Conservation (phyloP, 1,284 basidiomycete species). For the Fereydounia khargensis region DNA sequence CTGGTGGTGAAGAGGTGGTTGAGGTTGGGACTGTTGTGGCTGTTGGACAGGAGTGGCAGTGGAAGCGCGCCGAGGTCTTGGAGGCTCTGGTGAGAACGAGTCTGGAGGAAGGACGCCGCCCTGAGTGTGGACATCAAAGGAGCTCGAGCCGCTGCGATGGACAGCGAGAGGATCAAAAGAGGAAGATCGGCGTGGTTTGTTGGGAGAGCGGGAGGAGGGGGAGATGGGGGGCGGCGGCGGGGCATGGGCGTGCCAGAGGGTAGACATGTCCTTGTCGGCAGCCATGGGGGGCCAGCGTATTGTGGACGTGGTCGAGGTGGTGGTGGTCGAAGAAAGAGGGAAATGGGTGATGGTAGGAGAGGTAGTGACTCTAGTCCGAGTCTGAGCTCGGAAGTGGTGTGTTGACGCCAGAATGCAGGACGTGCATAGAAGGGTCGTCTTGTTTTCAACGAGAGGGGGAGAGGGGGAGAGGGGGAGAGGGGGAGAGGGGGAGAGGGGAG, state of each 20-base stretch:
- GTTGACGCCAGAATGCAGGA: too few species aligned
- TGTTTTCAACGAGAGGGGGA: too few species aligned
- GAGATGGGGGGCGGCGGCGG: conserved; percentile 34
- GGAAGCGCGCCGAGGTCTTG: too few species aligned
- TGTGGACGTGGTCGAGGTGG: too few species aligned
- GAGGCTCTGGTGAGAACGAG: conserved; percentile 39
- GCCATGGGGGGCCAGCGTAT: too few species aligned
- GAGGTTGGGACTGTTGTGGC: conserved; percentile 11
- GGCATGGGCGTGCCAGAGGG: conserved; percentile 42
- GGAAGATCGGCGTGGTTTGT: conserved; percentile 24
- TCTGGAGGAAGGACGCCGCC: conserved; percentile 40
- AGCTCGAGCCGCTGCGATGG: conserved; percentile 5
- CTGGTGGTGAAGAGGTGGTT: conserved; percentile 7
- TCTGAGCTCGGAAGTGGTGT: too few species aligned
- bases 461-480: too few species aligned
- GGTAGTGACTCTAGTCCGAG: too few species aligned
- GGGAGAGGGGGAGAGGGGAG: too few species aligned
- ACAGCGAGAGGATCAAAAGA: conserved; percentile 23
- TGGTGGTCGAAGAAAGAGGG: too few species aligned
- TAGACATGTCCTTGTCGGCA: conserved; percentile 18
- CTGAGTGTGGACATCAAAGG: conserved; percentile 21
- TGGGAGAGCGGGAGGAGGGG: conserved; percentile 3
- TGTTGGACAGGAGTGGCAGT: conserved; percentile 10
- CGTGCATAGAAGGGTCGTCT: too few species aligned
- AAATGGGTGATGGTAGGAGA: too few species aligned